Percentiles rank a stretch among this genome's conserved stretches.
Conservation (phyloP, 345 rosid species). For the Brassica nigra region DNA sequence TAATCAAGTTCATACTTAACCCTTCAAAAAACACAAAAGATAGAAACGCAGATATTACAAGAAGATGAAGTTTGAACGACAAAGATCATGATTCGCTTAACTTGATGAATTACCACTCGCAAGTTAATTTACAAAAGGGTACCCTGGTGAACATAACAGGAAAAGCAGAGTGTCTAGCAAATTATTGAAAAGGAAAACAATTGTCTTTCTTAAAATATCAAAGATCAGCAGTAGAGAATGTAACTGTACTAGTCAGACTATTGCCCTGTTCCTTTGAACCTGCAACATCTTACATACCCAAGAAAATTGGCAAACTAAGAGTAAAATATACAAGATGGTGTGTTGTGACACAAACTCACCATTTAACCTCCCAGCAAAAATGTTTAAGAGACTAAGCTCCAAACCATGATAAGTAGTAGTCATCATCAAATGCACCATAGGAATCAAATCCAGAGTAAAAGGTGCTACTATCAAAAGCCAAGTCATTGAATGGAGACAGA, state of each 20-base stretch:
- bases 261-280: not conserved
- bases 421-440: slow-evolving; percentile 38
- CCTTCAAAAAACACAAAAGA: not conserved
- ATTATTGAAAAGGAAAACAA: slow-evolving; percentile 25
- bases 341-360: slow-evolving; percentile 28
- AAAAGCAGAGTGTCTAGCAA: not conserved
- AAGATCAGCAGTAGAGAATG: slow-evolving; percentile 28
- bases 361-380: slow-evolving; percentile 30
- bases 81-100: slow-evolving; percentile 8
- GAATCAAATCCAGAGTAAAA: slow-evolving; percentile 45
- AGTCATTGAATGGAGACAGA: slow-evolving; percentile 54
- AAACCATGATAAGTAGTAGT: slow-evolving; percentile 28
- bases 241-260: slow-evolving; percentile 14
- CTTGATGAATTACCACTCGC: slow-evolving; percentile 33
- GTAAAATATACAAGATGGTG: not conserved
- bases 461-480: slow-evolving; percentile 51
- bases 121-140: slow-evolving; percentile 29
- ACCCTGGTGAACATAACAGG: not conserved
- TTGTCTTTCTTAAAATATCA: slow-evolving; percentile 28
- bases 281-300: not conserved
- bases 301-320: not conserved
- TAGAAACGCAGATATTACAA: not conserved
- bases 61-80: not conserved
- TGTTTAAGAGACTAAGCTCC: slow-evolving; percentile 33
- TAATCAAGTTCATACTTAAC: not conserved